Base-by-base conservation (phyloP, 2,329 filamentous ascomycete species). In the Ophiostoma fasciatum region DNA sequence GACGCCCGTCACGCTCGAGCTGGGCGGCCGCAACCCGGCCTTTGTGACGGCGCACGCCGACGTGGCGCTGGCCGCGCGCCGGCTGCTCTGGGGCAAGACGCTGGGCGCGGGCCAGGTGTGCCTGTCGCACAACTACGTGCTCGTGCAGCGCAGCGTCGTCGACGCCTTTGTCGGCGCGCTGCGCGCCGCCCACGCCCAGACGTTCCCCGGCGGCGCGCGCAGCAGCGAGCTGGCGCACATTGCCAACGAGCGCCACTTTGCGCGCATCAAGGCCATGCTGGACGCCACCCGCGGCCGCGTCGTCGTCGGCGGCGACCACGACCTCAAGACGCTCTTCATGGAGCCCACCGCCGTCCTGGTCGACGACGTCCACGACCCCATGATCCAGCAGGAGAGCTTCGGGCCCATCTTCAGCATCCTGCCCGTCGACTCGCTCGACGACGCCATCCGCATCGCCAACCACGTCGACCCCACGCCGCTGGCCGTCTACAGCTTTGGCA, bases 291-390 rank as follows among this genome's bases (percentile, higher is more conserved):
- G 71, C 43, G 90, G 90, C 55, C 81, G 82, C 60, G 84, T 98
- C 44, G 66, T 96, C 33, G 62, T 93, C 49, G 90, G 90, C 35
- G 90, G 90, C 33, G 74, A 77, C 37, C 77, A 81, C 61, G 84
- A 96, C 54, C 77, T 82, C 52, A 64, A 69, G 25, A 71, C 83
- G 22, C 74, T 81, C 33, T 94, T 81, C 58, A 90, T 98, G 47
- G 84, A 88, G 54, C 83, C 87, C 1, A 98, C 90, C 0, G 75
- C 88, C n/a, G 76, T 98, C n/a, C 68, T 83, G 42, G 79, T 94
- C 26, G 67, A 82, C 45, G 75, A 74, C 42, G 53, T 70, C 13
- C 69, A 87, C 33, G 88, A 94, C 58, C 68, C 78, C 7, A 72
- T 94, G 57, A 70, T 94, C 51, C 61, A 62, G 18, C 74, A 93